Percentiles rank a stretch among this genome's conserved stretches.
Evolutionary conservation across 768 basidiomycete species (phyloP).

Genomic region (Leccinum sublutescens): DNA sequence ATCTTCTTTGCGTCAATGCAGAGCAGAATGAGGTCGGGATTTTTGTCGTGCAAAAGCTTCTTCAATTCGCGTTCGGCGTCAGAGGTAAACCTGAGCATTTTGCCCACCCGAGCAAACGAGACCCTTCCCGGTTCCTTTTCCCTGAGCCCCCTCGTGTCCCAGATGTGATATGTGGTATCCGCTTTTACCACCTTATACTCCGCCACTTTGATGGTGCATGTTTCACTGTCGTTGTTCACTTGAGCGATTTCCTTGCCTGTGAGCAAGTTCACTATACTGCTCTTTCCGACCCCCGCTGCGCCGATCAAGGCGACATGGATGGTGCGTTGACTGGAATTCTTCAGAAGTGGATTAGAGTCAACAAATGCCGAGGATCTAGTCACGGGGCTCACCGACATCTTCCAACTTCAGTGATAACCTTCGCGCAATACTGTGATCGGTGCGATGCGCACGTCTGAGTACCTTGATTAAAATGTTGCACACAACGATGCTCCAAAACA

Average conservation of each 20-base stretch:
- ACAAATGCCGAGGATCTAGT: not conserved
- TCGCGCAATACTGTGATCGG: too few species aligned
- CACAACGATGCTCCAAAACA: too few species aligned
- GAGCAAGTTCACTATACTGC: slow-evolving; percentile 27
- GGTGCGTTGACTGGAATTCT: slow-evolving; percentile 1
- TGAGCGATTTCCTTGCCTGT: slow-evolving; percentile 13
- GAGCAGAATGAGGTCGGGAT: slow-evolving; percentile 21
- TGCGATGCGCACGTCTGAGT: too few species aligned
- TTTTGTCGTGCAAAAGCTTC: slow-evolving; percentile 10
- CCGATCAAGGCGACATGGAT: slow-evolving; percentile 23
- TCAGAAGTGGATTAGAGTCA: not conserved
- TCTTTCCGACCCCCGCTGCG: slow-evolving; percentile 26
- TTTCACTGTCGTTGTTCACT: slow-evolving; percentile 16
- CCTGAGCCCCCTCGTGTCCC: slow-evolving; percentile 28
- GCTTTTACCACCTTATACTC: slow-evolving; percentile 12
- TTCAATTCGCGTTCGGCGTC: slow-evolving; percentile 21
- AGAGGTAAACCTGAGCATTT: not conserved
- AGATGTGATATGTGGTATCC: slow-evolving; percentile 12
- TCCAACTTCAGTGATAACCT: not conserved
- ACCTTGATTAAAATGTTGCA: too few species aligned
- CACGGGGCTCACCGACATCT: slow-evolving; percentile 19
- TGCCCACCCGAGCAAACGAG: slow-evolving; percentile 4
- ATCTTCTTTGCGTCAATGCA: slow-evolving; percentile 25
- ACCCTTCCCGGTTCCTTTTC: slow-evolving; percentile 4
- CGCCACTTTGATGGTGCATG: slow-evolving; percentile 16